These are phyloP conservation scores for Pestalotiopsis sp. DNA, from an alignment of 2,329 filamentous ascomycete genomes.

Conservation along the genomic window DNA sequence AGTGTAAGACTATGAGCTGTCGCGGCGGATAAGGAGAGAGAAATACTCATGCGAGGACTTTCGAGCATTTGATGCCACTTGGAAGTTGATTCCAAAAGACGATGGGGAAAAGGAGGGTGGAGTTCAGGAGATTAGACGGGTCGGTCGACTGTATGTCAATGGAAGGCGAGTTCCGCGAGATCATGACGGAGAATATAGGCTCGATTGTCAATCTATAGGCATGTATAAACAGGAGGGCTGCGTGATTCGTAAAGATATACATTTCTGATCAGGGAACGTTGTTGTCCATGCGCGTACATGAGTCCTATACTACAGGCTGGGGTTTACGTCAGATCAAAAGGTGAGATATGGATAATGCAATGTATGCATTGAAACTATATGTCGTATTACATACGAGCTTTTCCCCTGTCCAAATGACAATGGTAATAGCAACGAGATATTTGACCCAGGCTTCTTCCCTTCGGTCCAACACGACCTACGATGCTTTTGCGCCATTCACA, in stretches of 20 bases:
- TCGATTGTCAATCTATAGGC: background rate
- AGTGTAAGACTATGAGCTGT: background rate
- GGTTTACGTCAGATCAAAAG: no score
- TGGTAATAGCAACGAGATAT: no score
- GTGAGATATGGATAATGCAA: no score
- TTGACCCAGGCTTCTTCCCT: background rate
- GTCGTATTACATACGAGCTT: no score
- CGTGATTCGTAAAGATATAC: background rate
- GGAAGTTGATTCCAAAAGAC: background rate
- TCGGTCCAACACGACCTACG: background rate
- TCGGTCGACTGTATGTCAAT: background rate
- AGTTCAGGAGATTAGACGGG: background rate
- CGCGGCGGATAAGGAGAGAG: background rate
- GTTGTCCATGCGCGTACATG: no score
- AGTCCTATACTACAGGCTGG: no score
- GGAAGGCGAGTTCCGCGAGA: background rate
- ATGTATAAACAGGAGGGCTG: background rate
- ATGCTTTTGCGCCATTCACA: background rate
- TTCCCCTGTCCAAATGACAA: no score
- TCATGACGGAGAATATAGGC: background rate
- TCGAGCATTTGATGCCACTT: background rate
- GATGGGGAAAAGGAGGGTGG: background rate
- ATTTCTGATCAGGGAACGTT: background rate
- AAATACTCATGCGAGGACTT: background rate
- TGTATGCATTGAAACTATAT: no score